These are phyloP conservation scores for Xylaria curta DNA, from an alignment of 495 filamentous ascomycete genomes.

Conservation along the genomic window DNA sequence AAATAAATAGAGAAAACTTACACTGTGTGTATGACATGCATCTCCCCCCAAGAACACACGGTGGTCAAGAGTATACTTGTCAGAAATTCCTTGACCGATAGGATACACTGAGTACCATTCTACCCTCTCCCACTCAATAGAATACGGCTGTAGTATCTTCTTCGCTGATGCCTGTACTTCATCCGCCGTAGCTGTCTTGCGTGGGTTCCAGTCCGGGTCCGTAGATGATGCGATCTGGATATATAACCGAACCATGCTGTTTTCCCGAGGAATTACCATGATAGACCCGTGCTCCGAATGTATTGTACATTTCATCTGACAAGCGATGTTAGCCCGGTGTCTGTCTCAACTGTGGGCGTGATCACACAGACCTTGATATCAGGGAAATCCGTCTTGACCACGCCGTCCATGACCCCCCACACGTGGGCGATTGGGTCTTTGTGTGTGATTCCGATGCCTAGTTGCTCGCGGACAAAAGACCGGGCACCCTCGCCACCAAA, in stretches of 20 bases:
- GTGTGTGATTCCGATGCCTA: slow-evolving; percentile 68
- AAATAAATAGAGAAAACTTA: slow-evolving; percentile 37
- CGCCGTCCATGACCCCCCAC: slow-evolving; percentile 81
- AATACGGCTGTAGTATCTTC: slow-evolving; percentile 71
- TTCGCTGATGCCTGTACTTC: slow-evolving; percentile 71
- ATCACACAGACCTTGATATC: slow-evolving; percentile 63
- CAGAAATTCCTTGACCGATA: slow-evolving; percentile 76
- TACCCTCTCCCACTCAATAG: slow-evolving; percentile 70
- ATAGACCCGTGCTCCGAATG: slow-evolving; percentile 72
- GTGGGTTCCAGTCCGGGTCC: slow-evolving; percentile 65
- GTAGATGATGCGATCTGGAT: slow-evolving; percentile 75
- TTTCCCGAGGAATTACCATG: slow-evolving; percentile 77
- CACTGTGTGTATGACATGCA: slow-evolving; percentile 82
- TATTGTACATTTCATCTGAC: slow-evolving; percentile 90
- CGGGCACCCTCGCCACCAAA: slow-evolving; percentile 66
- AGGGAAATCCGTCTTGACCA: slow-evolving; percentile 77
- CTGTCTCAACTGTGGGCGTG: slow-evolving; percentile 15
- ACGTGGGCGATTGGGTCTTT: slow-evolving; percentile 69
- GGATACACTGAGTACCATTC: slow-evolving; percentile 75
- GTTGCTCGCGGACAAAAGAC: slow-evolving; percentile 63
- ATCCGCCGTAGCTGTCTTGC: slow-evolving; percentile 66
- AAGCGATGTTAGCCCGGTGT: slow-evolving; percentile 27
- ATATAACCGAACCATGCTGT: slow-evolving; percentile 76
- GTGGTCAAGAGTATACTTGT: slow-evolving; percentile 68
- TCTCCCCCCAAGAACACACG: slow-evolving; percentile 82